Percentiles rank a stretch among this genome's conserved stretches.
phyloP scores from a whole-genome alignment of 2,329 filamentous ascomycete genomes.

The Phialophora tarda region DNA sequence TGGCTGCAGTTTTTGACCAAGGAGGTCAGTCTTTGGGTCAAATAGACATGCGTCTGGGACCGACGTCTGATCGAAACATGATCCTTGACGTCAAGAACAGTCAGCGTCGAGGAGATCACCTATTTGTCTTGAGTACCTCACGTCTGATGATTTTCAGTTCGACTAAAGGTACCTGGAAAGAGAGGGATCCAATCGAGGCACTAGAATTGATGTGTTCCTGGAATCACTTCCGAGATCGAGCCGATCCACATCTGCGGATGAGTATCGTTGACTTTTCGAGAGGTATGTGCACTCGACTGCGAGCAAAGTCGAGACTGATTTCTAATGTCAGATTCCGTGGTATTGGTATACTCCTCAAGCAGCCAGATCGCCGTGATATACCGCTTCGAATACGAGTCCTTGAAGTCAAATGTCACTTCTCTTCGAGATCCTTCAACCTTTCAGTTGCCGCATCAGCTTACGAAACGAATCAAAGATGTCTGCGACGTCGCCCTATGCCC shows the following conservation, averaged over 20 bases:
- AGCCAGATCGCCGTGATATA: constrained; percentile 46
- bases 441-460: constrained; percentile 22
- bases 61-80: constrained; percentile 54
- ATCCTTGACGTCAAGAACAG: constrained; percentile 60
- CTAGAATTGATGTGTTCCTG: constrained; percentile 53
- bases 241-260: constrained; percentile 59
- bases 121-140: constrained; percentile 62
- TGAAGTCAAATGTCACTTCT: constrained; percentile 13
- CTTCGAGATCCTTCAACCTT: constrained; percentile 27
- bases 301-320: neutral
- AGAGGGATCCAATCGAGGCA: constrained; percentile 37
- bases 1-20: constrained; percentile 47
- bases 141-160: constrained; percentile 53
- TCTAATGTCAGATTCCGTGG: constrained; percentile 43
- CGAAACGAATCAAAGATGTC: constrained; percentile 5
- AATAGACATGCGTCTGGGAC: constrained; percentile 46
- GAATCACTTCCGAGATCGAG: constrained; percentile 60
- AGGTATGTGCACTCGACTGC: constrained; percentile 41
- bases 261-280: constrained; percentile 43
- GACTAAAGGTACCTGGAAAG: constrained; percentile 38
- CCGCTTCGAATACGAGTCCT: constrained; percentile 35
- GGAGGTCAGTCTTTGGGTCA: constrained; percentile 40
- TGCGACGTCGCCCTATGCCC: constrained; percentile 22
- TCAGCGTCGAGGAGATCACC: constrained; percentile 48
- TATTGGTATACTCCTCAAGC: constrained; percentile 50